Percentiles rank a stretch among this genome's conserved stretches.
phyloP scores from a whole-genome alignment of 2,329 filamentous ascomycete species.

The Fusarium falciforme region DNA sequence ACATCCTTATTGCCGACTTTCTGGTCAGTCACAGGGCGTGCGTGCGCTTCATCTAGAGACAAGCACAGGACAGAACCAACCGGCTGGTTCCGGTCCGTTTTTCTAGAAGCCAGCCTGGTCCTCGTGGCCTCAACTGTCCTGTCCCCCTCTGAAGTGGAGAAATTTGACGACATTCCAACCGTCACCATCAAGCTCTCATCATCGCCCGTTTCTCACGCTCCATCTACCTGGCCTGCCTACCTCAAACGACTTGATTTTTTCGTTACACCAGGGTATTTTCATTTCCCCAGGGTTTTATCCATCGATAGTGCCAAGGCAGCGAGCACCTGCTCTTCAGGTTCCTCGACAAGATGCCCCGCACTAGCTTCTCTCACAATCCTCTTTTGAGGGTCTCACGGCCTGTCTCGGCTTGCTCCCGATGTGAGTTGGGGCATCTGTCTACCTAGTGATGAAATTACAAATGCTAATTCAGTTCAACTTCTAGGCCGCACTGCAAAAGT shows the following conservation, averaged over 20 bases:
- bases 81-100: slow-evolving; percentile 17
- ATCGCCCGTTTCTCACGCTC: slow-evolving; percentile 17
- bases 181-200: slow-evolving; percentile 23
- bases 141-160: slow-evolving; percentile 37
- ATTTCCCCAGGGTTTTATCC: background rate
- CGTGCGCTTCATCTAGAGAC: background rate
- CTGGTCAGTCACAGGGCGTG: background rate
- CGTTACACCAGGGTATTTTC: background rate
- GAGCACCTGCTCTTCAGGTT: background rate
- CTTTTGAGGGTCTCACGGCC: slow-evolving; percentile 80
- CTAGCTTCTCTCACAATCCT: slow-evolving; percentile 65
- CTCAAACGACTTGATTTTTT: background rate
- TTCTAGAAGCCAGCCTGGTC: slow-evolving; percentile 27
- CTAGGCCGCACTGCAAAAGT: slow-evolving; percentile 86
- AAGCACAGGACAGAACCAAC: slow-evolving; percentile 6
- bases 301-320: background rate
- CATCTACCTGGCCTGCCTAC: slow-evolving; percentile 1
- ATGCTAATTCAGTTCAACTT: slow-evolving; percentile 3
- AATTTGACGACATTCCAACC: slow-evolving; percentile 40
- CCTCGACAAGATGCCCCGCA: slow-evolving; percentile 54
- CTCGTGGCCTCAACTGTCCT: slow-evolving; percentile 35
- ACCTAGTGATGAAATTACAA: background rate
- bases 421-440: slow-evolving; percentile 52
- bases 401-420: slow-evolving; percentile 83
- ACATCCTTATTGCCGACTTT: slow-evolving; percentile 12